Base-by-base conservation (phyloP, 2,329 filamentous ascomycete genomes). In the Periconia sp. region DNA sequence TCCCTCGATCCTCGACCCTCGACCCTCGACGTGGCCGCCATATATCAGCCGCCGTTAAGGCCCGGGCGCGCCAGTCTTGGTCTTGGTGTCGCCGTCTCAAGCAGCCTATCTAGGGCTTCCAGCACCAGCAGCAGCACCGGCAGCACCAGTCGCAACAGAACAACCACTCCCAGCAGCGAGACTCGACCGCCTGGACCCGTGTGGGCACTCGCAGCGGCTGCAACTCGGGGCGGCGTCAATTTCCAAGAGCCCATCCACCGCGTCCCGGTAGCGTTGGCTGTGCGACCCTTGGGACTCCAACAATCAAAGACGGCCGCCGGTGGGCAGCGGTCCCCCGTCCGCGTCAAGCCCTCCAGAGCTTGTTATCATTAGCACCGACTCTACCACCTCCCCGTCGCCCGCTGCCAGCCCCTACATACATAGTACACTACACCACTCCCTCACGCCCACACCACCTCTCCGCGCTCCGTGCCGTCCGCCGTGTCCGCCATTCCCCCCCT, bases 221-320 rank as follows among this genome's bases (percentile, higher is more conserved):
- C 31, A 16, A 18, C 18, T 31, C 16, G 36, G 32, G 32, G 25
- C 17, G 24, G 31, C 31, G 40, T 36, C 40, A 43, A 22, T 18
- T 32, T 5, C 21, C 26, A 10, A 5, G 6, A 16, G 18, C 31
- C 16, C 31, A 19, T 17, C 31, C 31, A 34, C 24, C 30, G 37
- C 37, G 29, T 33, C 26, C 21, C 26, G 26, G 25, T 29, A 30
- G 30, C 37, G 26, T 23, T 23, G 36, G 32, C 43, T 22, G 46
- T 50, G 43, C 46, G 28, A 50, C 46, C 28, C 35, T 36, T 30
- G 25, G 47, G 12, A 4, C 23, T 39, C 33, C 36, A 36, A 40
- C 40, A 44, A 48, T 41, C 47, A 46, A 37, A 32, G 24, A 28
- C 25, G 24, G 26, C 43, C 38, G 34, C 25, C 25, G 24, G 29